These are phyloP conservation scores for Mallotus nudiflorus DNA, from an alignment of 345 rosid genomes.

Conservation along the genomic window DNA sequence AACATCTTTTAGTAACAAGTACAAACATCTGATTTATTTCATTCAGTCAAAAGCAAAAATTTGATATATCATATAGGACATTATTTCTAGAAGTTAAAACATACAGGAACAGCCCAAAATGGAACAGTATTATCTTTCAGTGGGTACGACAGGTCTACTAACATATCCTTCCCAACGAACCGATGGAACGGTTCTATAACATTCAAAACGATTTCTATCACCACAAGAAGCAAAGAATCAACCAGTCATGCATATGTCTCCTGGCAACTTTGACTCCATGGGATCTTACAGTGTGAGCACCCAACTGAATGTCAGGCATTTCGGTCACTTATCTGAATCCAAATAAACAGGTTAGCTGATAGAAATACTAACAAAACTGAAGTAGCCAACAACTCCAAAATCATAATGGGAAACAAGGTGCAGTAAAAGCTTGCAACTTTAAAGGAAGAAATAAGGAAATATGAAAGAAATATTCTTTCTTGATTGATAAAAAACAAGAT, in stretches of 20 bases:
- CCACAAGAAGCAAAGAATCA: conserved; percentile 71
- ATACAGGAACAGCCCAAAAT: conserved; percentile 86
- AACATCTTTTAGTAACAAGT: neutral
- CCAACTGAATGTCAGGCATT: conserved; percentile 82
- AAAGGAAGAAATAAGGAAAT: neutral
- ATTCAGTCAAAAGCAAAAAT: neutral
- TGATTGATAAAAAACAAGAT: neutral
- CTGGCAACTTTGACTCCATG: conserved; percentile 76
- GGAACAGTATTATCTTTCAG: conserved; percentile 73
- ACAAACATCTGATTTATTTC: conserved; percentile 15
- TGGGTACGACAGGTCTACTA: conserved; percentile 77
- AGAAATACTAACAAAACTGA: neutral
- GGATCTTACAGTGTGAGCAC: conserved; percentile 65
- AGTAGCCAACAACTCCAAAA: neutral
- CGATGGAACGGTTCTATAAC: conserved; percentile 88
- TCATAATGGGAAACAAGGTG: neutral
- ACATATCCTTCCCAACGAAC: conserved; percentile 82
- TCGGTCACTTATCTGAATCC: neutral
- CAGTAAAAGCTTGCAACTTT: neutral
- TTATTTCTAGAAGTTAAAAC: conserved; percentile 23
- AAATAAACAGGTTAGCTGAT: conserved; percentile 6
- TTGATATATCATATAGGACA: neutral
- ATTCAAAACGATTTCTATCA: conserved; percentile 57
- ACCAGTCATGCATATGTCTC: conserved; percentile 86
- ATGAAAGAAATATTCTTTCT: neutral